Evolutionary conservation across 2,329 filamentous ascomycete species (phyloP), one percentile per base, ranked within the genome.

Genomic region (Aspergillus floridensis): DNA sequence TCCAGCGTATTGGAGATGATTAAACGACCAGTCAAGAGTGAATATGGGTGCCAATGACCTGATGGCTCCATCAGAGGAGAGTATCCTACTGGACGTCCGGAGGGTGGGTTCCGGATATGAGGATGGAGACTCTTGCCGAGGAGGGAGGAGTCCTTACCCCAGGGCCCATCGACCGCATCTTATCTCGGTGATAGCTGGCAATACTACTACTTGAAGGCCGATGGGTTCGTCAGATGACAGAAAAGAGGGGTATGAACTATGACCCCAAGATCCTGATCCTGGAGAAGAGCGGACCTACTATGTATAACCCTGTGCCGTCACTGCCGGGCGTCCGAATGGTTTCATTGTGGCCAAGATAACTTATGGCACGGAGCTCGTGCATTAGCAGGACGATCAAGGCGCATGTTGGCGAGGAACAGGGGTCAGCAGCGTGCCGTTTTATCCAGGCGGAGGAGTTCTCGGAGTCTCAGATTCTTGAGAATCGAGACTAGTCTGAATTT

Each of bases 341-440:
- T 8, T 44, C 8, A 19, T 3, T 44, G 16, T 44, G 14, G 38
- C 38, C 38, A 44, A n/a, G 5, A 48, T 55, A n/a, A n/a, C n/a
- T n/a, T n/a, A 55, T 55, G 46, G 53, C 29, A n/a, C 29, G 41
- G 14, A 31, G 24, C 41, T 22, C 14, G n/a, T 55, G 53, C 53
- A 55, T 55, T 31, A 55, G 53, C 53, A 48, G 41, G 41, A 47
- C 31, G 38, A 44, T 21, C 48, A 44, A 50, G 53, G 38, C n/a
- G 38, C 31, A 59, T 6, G 19, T 24, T 31, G 47, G 29, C 19
- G 24, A 11, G 22, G 22, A n/a, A 24, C 11, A 32, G 26, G 21
- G 44, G 5, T 44, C 24, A 47, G 31, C 58, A 44, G n/a, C 55
- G 62, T 69, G 67, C 67, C 67, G 67, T 61, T 46, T 68, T 68